A percentile compares a stretch with the other conserved stretches of the same genome.
Evolutionary conservation across 257 asterid genomes (phyloP).

Genomic region (Eustoma russellianum): DNA sequence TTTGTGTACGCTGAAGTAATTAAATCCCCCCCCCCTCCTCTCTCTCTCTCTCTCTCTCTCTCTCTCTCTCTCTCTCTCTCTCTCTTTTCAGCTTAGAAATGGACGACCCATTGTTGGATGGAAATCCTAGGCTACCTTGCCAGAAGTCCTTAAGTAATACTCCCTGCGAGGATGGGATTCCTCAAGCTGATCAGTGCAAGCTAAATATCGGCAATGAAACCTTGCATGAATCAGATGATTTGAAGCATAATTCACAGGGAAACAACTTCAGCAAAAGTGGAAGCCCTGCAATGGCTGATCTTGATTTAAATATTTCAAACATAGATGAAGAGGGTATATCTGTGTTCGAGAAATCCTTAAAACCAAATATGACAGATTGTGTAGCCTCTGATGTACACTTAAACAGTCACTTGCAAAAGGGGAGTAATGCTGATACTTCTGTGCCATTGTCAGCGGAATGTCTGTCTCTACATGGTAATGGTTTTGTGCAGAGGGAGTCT

Average conservation of each 20-base stretch:
- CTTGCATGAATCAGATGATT: constrained; percentile 20
- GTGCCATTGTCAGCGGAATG: constrained; percentile 18
- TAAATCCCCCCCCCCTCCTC: too few species aligned
- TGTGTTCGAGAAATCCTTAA: constrained; percentile 21
- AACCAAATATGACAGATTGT: constrained; percentile 13
- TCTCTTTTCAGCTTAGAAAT: constrained; percentile 78
- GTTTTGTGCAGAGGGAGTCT: constrained; percentile 21
- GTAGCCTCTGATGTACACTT: constrained; percentile 10
- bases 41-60: too few species aligned
- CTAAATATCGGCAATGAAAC: constrained; percentile 15
- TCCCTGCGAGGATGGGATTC: constrained; percentile 17
- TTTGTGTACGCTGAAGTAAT: constrained; percentile 13
- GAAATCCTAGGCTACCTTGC: constrained; percentile 15
- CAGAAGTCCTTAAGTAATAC: constrained; percentile 15
- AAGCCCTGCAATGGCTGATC: constrained; percentile 12
- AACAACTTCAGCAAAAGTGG: constrained; percentile 19
- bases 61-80: too few species aligned
- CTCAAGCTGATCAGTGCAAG: constrained; percentile 27
- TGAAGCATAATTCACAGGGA: constrained; percentile 21
- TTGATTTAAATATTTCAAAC: constrained; percentile 14
- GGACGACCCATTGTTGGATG: constrained; percentile 40
- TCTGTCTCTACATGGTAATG: constrained; percentile 31
- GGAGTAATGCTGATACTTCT: constrained; percentile 18
- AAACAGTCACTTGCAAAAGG: constrained; percentile 20
- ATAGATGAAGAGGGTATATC: constrained; percentile 22